Conservation (phyloP, 148 eudicot genomes). For the Pouteria glomerata region DNA sequence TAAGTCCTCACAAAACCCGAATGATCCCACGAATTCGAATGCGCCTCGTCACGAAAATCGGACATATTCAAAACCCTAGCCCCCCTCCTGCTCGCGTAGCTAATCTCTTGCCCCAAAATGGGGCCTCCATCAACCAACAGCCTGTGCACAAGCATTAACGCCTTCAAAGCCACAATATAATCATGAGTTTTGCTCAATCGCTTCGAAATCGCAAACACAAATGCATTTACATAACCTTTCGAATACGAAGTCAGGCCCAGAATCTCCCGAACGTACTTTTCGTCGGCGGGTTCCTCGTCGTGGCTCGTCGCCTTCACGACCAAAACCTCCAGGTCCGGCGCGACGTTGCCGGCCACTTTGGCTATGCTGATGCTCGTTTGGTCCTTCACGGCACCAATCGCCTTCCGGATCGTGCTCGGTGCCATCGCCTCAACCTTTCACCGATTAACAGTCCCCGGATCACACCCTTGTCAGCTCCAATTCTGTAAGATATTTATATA, state of each 20-base stretch:
- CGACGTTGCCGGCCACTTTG: constrained; percentile 77
- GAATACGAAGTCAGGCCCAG: constrained; percentile 63
- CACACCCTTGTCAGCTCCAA: too few relatives aligned
- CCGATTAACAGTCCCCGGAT: too few relatives aligned
- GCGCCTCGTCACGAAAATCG: constrained; percentile 88
- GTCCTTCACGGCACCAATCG: constrained; percentile 92
- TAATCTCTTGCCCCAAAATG: constrained; percentile 66
- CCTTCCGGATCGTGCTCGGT: constrained; percentile 70
- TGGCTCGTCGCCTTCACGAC: constrained; percentile 93
- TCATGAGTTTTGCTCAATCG: constrained; percentile 76
- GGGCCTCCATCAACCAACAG: constrained; percentile 68
- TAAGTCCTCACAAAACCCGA: constrained; percentile 86
- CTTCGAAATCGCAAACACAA: constrained; percentile 55
- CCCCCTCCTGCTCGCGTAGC: constrained; percentile 82
- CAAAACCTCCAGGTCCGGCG: constrained; percentile 86
- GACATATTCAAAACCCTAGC: constrained; percentile 83
- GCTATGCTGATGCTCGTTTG: constrained; percentile 92
- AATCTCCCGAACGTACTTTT: constrained; percentile 71
- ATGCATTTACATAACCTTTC: constrained; percentile 57
- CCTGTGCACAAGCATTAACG: constrained; percentile 61
- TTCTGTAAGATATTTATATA: too few relatives aligned
- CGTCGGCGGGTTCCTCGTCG: constrained; percentile 78
- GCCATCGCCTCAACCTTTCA: too few relatives aligned
- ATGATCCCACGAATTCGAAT: constrained; percentile 90
- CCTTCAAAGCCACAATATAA: constrained; percentile 87